Evolutionary conservation across 306 rosid species (phyloP).

Genomic region (Acmispon strigosus): DNA sequence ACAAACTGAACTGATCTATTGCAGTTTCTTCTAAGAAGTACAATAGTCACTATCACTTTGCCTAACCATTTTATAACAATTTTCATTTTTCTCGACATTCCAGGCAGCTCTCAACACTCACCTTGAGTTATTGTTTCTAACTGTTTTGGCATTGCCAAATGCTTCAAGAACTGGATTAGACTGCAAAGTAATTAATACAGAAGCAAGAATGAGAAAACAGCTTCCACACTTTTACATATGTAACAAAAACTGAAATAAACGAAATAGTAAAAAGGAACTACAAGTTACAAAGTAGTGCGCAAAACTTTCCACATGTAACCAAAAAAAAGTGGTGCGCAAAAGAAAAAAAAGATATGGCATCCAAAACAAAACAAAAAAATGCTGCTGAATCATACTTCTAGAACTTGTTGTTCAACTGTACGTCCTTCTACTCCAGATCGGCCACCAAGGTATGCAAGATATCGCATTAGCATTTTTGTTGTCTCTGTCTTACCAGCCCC

Average conservation of each 20-base stretch:
- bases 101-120: constrained; percentile 31
- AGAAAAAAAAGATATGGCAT: neutral
- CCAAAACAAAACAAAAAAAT: constrained; percentile 11
- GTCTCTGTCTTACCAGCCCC: constrained; percentile 99
- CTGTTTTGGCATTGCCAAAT: constrained; percentile 98
- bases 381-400: constrained; percentile 61
- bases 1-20: neutral
- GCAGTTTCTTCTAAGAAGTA: neutral
- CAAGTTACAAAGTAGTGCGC: neutral
- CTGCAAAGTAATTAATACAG: constrained; percentile 46
- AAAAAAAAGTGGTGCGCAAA: neutral
- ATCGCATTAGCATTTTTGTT: constrained; percentile 98
- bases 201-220: constrained; percentile 26
- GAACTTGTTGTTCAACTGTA: constrained; percentile 99
- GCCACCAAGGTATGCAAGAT: constrained; percentile 98
- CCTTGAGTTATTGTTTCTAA: constrained; percentile 99
- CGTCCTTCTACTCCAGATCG: constrained; percentile 99
- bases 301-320: too few species aligned
- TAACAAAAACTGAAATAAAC: constrained; percentile 10
- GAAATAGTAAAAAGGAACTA: constrained; percentile 8
- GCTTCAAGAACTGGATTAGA: constrained; percentile 99
- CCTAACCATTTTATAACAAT: neutral
- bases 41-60: constrained; percentile 1
- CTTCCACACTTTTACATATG: neutral
- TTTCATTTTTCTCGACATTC: constrained; percentile 12